Evolutionary conservation across 805 yeast genomes (phyloP), one percentile per base, ranked within the genome.

Genomic region (Candida sanyiensis): DNA sequence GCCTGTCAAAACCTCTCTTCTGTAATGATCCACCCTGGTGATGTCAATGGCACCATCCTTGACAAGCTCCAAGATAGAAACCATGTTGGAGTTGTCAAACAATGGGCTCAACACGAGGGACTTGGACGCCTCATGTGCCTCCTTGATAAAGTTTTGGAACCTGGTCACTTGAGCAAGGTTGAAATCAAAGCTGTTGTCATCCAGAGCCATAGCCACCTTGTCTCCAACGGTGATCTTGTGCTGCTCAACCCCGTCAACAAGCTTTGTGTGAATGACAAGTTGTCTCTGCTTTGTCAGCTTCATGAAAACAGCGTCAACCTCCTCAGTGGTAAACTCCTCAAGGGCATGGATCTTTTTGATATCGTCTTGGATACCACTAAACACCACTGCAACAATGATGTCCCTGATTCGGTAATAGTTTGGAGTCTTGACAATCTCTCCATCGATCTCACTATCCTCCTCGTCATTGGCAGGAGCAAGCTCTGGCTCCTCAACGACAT

Each of bases 71-170:
- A 86, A 54, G 12, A 87, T 53, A 2, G 77, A 60, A 12, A 82
- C 77, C 65, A 84, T 75, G 6, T 80, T 71, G 6, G 82, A 72
- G 52, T 80, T 80, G 7, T 73, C 72, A 16, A 73, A 62, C n/a
- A 71, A 63, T n/a, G 67, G 63, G 6, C 78, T 70, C 39, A 83
- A 69, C 4, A 70, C 49, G 18, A 71, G 32, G 1, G 86, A 95
- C 47, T 77, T 75, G 1, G 66, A 58, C 5, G 66, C 65, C 5
- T 59, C 60, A 7, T 69, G 49, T 5, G 75, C 54, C 1, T 70
- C 64, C 7, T 50, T 49, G 23, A 83, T 38, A 9, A 64, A 54
- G 2, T 62, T 64, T 31, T 67, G 64, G 49, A 81, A 79, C 8
- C 48, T 49, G 0, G 69, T 51, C 2, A 85, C 77, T 19, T 64